These are phyloP conservation scores for Ogataea kodamae DNA, from an alignment of 805 yeast genomes.

Conservation along the genomic window DNA sequence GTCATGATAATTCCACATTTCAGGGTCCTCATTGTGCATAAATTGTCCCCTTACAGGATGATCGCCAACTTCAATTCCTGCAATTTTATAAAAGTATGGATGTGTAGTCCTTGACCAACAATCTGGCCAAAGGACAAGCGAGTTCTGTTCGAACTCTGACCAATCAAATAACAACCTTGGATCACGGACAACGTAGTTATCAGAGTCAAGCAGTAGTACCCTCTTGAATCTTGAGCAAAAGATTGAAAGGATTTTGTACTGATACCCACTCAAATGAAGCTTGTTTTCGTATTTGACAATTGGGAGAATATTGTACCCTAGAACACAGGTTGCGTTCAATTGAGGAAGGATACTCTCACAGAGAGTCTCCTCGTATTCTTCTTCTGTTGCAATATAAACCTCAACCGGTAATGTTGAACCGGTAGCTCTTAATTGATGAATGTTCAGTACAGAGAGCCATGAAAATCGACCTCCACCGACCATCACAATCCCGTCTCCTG, in stretches of 20 bases:
- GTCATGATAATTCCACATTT: constrained; percentile 51
- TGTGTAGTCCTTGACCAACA: constrained; percentile 67
- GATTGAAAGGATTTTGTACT: constrained; percentile 49
- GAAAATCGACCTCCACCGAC: constrained; percentile 53
- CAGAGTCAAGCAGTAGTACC: constrained; percentile 48
- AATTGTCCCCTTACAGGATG: constrained; percentile 35
- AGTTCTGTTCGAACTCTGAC: constrained; percentile 38
- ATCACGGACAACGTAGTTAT: constrained; percentile 42
- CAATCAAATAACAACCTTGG: constrained; percentile 46
- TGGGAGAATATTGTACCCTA: constrained; percentile 36
- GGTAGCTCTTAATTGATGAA: constrained; percentile 41
- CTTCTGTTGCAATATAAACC: constrained; percentile 41
- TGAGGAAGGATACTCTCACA: constrained; percentile 42
- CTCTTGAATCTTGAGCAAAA: constrained; percentile 45
- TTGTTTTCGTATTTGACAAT: constrained; percentile 18
- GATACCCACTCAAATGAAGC: constrained; percentile 42
- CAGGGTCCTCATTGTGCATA: constrained; percentile 15
- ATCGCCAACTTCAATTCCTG: constrained; percentile 38
- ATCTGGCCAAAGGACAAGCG: constrained; percentile 64
- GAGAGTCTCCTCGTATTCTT: constrained; percentile 44
- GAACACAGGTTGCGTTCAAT: constrained; percentile 44
- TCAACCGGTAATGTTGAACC: constrained; percentile 51
- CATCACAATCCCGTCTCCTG: constrained; percentile 41
- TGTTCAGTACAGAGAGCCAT: constrained; percentile 49
- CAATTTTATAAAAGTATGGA: constrained; percentile 56